phyloP scores from a whole-genome alignment of 805 yeast genomes.

The Starmera pachycereana region DNA sequence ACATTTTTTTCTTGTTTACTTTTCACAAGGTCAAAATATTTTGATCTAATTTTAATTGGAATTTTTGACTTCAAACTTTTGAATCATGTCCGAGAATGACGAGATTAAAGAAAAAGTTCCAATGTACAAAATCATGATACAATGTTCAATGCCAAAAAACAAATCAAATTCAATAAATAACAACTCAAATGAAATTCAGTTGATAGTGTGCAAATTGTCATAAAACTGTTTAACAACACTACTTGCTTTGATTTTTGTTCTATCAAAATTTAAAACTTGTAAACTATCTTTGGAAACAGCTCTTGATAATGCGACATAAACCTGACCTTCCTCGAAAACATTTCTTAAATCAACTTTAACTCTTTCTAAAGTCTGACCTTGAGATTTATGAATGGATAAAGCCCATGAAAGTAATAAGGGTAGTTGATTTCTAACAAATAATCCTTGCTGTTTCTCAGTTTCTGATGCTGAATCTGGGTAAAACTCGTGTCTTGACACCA shows the following conservation, averaged over 20 bases:
- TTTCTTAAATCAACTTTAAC: slow-evolving; percentile 58
- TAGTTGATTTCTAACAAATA: slow-evolving; percentile 38
- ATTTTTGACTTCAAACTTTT: too few species aligned
- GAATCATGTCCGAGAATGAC: too few species aligned
- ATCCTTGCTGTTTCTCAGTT: slow-evolving; percentile 24
- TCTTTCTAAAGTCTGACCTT: slow-evolving; percentile 70
- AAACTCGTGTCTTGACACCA: slow-evolving; percentile 30
- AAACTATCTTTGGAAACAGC: slow-evolving; percentile 58
- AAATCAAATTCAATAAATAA: too few species aligned
- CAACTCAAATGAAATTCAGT: too few species aligned
- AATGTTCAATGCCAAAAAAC: too few species aligned
- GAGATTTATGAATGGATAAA: slow-evolving; percentile 73
- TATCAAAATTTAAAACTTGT: slow-evolving; percentile 57
- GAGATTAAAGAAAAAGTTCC: too few species aligned
- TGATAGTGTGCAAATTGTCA: slow-evolving; percentile 26
- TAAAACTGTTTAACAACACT: slow-evolving; percentile 54
- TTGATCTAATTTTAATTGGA: too few species aligned
- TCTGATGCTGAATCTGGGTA: slow-evolving; percentile 26
- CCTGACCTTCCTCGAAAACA: slow-evolving; percentile 75
- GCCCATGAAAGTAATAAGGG: slow-evolving; percentile 79
- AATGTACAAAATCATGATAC: too few species aligned
- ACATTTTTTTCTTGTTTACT: too few species aligned
- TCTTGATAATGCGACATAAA: slow-evolving; percentile 73
- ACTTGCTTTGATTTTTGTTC: slow-evolving; percentile 46
- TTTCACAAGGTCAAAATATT: too few species aligned